These are phyloP conservation scores for Jimgerdemannia lactiflua DNA, from an alignment of 192 early-diverging fungal species.

Conservation along the genomic window DNA sequence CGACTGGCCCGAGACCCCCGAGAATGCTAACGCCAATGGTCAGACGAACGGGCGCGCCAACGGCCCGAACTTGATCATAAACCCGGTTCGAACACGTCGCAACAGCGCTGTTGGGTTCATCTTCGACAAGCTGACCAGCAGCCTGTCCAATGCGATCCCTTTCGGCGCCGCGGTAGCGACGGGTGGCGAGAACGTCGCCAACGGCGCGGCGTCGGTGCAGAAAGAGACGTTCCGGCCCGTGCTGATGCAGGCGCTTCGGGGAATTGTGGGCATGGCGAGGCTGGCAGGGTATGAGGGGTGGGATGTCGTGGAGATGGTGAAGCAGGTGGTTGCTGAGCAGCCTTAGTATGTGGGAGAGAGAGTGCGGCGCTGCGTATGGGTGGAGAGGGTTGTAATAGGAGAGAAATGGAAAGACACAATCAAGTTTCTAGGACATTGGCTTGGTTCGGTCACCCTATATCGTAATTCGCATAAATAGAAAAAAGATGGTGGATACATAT, in stretches of 20 bases:
- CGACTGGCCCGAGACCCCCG: neutral
- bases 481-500: too few species aligned
- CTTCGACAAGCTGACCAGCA: neutral
- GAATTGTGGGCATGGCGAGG: constrained; percentile 1
- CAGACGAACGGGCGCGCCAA: too few species aligned
- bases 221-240: neutral
- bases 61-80: too few species aligned
- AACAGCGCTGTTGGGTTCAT: neutral
- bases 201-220: neutral
- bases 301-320: constrained; percentile 3
- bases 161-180: neutral
- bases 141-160: neutral
- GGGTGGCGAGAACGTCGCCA: neutral
- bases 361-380: neutral
- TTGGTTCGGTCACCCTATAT: too few species aligned
- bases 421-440: too few species aligned
- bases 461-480: too few species aligned
- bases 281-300: neutral
- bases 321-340: neutral
- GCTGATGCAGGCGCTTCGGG: neutral
- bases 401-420: neutral
- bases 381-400: neutral
- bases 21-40: neutral
- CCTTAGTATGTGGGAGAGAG: neutral
- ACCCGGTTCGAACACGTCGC: neutral